Evolutionary conservation across 495 filamentous ascomycete species (phyloP), one percentile per base, ranked within the genome.

Genomic region (Penicillium subrubescens): DNA sequence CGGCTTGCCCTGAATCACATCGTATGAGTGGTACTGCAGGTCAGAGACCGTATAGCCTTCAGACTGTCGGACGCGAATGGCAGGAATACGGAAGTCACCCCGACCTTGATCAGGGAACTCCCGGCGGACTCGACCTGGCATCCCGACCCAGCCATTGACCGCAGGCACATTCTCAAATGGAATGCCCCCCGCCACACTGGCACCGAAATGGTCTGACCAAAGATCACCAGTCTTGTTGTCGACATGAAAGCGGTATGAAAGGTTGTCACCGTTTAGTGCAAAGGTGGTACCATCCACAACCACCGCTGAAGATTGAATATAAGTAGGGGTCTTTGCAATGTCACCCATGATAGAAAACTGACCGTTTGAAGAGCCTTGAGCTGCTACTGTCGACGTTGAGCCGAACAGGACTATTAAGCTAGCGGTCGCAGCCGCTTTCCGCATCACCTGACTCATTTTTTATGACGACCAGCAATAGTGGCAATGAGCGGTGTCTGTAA

Each of bases 31-130:
- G 57, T 85, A 86, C 27, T 74, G 71, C 57, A 86, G 74, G 1
- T 78, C 77, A 3, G 82, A 82, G 3, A 86, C 79, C 3, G 82
- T 84, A 25, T 84, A 74, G 34, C 84, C 84, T n/a, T 73, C 76
- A 1, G 71, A 65, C 63, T 86, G 82, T 21, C 75, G 73, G 60
- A 86, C 81, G 25, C 83, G 78, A 39, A 85, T 76, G 0, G 84
- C 84, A n/a, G 84, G 84, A 5, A 79, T 71, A 12, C 84, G 79
- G 57, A 82, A 85, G 66, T 86, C 84, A 15, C 84, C 83, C 27
- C 83, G 77, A 0, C 84, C 84, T 34, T 82, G 77, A 53, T 86
- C 84, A 3, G 84, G 84, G 53, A 86, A 85, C 65, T 86, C 84
- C 10, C 84, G 80, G 4, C 83, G 81, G 7, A 76, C 68, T 53